Evolutionary conservation across 2,329 filamentous ascomycete genomes (phyloP), one percentile per base, ranked within the genome.

Genomic region (Curvularia sp.): DNA sequence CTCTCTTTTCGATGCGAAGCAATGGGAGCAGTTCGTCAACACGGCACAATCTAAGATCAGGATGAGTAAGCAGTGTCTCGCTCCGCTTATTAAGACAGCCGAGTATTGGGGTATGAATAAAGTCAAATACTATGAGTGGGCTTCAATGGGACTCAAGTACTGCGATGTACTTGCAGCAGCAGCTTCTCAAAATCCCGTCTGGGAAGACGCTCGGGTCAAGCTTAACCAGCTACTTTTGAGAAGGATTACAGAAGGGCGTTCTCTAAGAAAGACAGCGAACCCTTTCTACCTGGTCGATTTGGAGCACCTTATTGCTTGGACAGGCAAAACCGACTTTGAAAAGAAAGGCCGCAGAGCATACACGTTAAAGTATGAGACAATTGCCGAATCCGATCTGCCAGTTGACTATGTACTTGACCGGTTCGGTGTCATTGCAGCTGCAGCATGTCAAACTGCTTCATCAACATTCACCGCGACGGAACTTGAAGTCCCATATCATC

Each of bases 51-150:
- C 46, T 18, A 57, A 55, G 15, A 46, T 50, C 18, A 51, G 30
- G 20, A 46, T 57, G 28, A 67, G 49, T 35, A 60, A 61, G 55
- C 7, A 49, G 48, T 64, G 53, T 47, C 53, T 67, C 15, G 53
- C 52, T 49, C 57, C 57, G 42, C 60, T 67, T 28, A 38, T 53
- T 47, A 62, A 57, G 52, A 53, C 50, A 49, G 30, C 51, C 43
- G 31, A 31, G 22, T 50, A 31, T 42, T 66, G 49, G 64, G 39
- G 57, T 12, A 60, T 41, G 6, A 38, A 65, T 2, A 65, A 57
- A 42, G 60, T 67, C 15, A 22, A 47, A 39, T 35, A 63, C 57
- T 65, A 66, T 48, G n/a, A 53, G 33, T 66, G 52, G 60, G 51
- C 56, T 13, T 62, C 46, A 26, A 61, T 48, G 22, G 58, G 58